Evolutionary conservation across 2,329 filamentous ascomycete species (phyloP).

Genomic region (Trichoderma atrobrunneum): DNA sequence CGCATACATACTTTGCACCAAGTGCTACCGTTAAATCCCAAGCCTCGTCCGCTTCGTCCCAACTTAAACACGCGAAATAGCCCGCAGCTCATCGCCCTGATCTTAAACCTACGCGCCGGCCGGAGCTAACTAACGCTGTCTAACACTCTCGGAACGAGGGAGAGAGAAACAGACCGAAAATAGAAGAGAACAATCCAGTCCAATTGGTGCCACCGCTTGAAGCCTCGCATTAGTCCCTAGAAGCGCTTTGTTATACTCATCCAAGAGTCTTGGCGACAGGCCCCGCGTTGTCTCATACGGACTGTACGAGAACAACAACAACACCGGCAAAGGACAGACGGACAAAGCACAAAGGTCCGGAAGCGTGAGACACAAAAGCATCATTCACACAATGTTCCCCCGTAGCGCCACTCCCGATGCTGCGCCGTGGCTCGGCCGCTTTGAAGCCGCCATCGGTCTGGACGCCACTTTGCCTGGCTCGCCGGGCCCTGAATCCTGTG

Average conservation of each 20-base stretch:
- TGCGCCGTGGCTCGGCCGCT: conserved; percentile 12
- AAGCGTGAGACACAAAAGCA: background rate
- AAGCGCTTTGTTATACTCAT: background rate
- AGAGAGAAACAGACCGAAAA: conserved; percentile 1
- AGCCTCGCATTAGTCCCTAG: background rate
- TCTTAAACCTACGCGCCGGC: background rate
- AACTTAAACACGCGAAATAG: background rate
- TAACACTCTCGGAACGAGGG: background rate
- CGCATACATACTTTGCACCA: background rate
- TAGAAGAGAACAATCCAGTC: background rate
- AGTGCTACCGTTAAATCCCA: background rate
- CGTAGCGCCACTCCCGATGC: conserved; percentile 8
- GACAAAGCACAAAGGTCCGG: background rate
- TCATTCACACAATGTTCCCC: conserved; percentile 1
- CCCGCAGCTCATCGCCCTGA: conserved; percentile 6
- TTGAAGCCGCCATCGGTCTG: conserved; percentile 13
- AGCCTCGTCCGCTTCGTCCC: background rate
- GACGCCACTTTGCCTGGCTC: conserved; percentile 8
- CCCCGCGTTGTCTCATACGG: conserved; percentile 6
- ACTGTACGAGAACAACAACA: background rate
- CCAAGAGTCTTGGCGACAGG: background rate
- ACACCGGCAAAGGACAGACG: background rate
- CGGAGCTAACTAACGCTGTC: conserved; percentile 5
- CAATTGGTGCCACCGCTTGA: conserved; percentile 9
- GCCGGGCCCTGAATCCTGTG: conserved; percentile 12